Percentiles rank a stretch among this genome's conserved stretches.
These are phyloP conservation scores for Begonia peltatifolia DNA, from an alignment of 306 rosid species.

Conservation along the genomic window DNA sequence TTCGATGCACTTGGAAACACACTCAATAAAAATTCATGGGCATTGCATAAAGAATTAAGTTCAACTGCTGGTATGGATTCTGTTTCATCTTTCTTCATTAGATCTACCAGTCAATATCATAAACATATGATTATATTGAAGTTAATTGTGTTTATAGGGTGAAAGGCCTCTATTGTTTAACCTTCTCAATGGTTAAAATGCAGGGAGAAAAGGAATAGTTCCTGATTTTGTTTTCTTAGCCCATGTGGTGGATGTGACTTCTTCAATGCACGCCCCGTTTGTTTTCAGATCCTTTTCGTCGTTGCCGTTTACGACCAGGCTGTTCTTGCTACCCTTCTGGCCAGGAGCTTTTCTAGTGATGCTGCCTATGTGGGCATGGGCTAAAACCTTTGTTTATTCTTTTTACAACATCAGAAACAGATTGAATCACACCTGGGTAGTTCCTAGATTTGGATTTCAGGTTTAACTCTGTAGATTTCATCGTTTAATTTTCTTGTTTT, in stretches of 20 bases:
- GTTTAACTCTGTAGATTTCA: conserved; percentile 11
- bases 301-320: conserved; percentile 34
- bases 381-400: conserved; percentile 47
- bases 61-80: conserved; percentile 35
- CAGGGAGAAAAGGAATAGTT: conserved; percentile 33
- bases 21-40: conserved; percentile 55
- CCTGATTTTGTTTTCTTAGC: conserved; percentile 90
- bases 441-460: conserved; percentile 87
- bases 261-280: conserved; percentile 48
- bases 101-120: too few species aligned
- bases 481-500: not conserved
- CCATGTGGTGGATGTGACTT: conserved; percentile 68
- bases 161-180: too few species aligned
- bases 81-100: too few species aligned
- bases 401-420: conserved; percentile 53
- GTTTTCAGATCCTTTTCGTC: conserved; percentile 40
- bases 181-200: conserved; percentile 3
- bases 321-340: conserved; percentile 28
- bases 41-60: conserved; percentile 39
- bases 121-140: too few species aligned
- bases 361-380: conserved; percentile 71
- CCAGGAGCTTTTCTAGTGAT: conserved; percentile 16
- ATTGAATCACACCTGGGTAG: conserved; percentile 85
- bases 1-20: conserved; percentile 76
- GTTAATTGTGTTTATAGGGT: too few species aligned